Conservation (phyloP, 1,284 basidiomycete species). For the Trametes pubescens region DNA sequence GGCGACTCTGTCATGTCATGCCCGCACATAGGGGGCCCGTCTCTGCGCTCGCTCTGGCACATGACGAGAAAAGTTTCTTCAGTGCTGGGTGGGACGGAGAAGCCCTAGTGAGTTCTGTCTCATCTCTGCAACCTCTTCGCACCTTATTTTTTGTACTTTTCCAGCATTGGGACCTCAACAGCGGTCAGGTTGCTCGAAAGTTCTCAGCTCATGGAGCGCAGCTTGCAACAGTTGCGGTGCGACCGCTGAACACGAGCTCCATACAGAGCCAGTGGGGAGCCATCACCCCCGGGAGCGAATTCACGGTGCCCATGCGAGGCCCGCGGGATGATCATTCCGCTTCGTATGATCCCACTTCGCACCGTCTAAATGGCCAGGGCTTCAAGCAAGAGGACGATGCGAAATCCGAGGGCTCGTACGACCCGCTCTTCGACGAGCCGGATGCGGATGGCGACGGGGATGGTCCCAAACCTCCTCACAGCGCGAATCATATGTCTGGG, state of each 20-base stretch:
- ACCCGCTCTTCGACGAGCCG: constrained; percentile 83
- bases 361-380: constrained; percentile 8
- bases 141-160: background rate
- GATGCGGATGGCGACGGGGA: constrained; percentile 55
- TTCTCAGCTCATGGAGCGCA: constrained; percentile 90
- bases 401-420: constrained; percentile 81
- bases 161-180: constrained; percentile 98
- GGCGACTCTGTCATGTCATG: constrained; percentile 80
- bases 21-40: constrained; percentile 81
- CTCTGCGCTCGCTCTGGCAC: constrained; percentile 84
- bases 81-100: constrained; percentile 97
- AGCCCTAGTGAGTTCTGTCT: constrained; percentile 71
- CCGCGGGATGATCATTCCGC: constrained; percentile 20
- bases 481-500: constrained; percentile 10
- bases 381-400: constrained; percentile 55
- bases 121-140: background rate
- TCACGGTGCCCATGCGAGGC: constrained; percentile 27
- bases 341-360: constrained; percentile 15
- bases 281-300: constrained; percentile 26
- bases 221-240: constrained; percentile 82
- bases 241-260: constrained; percentile 63
- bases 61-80: constrained; percentile 85
- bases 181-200: constrained; percentile 80
- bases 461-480: constrained; percentile 30
- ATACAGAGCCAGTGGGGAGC: constrained; percentile 34